phyloP scores from a whole-genome alignment of 129 eudicot genomes.

The Centella asiatica region DNA sequence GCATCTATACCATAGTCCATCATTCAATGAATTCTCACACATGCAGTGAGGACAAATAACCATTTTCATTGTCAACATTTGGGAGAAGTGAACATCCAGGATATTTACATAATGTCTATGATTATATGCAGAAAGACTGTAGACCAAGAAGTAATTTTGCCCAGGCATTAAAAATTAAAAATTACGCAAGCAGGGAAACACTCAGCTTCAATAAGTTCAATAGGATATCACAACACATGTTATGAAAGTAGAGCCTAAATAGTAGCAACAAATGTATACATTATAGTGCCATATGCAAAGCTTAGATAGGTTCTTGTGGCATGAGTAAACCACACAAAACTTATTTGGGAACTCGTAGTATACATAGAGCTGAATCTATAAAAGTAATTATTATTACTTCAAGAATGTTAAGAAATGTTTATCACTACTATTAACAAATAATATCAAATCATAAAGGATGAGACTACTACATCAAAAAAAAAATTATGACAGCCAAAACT shows the following conservation, averaged over 20 bases:
- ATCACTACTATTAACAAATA: no score
- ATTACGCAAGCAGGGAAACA: no score
- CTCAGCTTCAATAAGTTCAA: neutral
- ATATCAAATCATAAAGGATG: no score
- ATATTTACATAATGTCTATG: no score
- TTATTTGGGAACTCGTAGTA: neutral
- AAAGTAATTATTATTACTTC: neutral
- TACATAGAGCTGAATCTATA: neutral
- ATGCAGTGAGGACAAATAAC: no score
- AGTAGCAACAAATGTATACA: neutral
- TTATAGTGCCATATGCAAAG: neutral
- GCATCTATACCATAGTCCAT: no score
- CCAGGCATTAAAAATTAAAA: neutral
- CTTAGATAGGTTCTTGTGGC: neutral
- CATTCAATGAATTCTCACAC: no score
- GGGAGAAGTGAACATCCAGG: no score
- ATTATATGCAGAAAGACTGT: no score
- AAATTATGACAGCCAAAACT: neutral
- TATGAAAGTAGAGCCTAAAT: neutral
- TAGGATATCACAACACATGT: neutral
- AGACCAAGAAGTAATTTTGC: no score
- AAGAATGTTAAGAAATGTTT: neutral
- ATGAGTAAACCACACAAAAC: neutral
- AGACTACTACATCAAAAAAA: neutral
- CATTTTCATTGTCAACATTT: no score